Base-by-base conservation (phyloP, 371 early-diverging fungal genomes). In the Actinomucor elegans region DNA sequence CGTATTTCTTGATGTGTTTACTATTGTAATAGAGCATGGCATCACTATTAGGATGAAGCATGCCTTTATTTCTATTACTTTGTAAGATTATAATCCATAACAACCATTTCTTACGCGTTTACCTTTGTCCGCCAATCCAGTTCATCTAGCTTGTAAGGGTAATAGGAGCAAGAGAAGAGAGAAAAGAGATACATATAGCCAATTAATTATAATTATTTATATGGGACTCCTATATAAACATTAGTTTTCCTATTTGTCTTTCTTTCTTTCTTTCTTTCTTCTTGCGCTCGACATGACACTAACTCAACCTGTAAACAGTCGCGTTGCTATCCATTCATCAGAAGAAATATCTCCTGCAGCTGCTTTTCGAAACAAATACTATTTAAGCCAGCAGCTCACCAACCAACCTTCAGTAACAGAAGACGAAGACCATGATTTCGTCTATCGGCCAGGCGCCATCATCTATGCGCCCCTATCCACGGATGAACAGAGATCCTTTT, bases 351-450 rank as follows among this genome's bases (percentile, higher is more conserved):
- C 76, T 20, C 73, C 76, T 10, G 72, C 76, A 18, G 73, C 68
- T 37, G 58, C 62, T 9, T 64, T 76, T 45, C 68, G 76, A 32
- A 59, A 70, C 17, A 59, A 66, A 32, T 76, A 76, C 45, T 76
- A 76, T 38, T 62, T 62, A 21, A 43, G 55, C 8, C 63, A 67
- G 17, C 54, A 57, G 8, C 55, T 37, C 37, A 46, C 17, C 41
- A 24, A 28, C 21, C 41, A 17, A n/a, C n/a, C 36, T 47, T 17
- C 20, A 37, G 4, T 17, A 27, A 42, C 34, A 43, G 42, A 57
- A 14, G 53, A 53, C 0, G 57, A 58, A 7, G 45, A 43, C 14
- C 44, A 64, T 12, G 58, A 58, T 34, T 50, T 64, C 9, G 34
- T 61, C 27, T 51, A 52, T 45, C 47, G 59, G 24, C 57, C 65